Conservation (phyloP, 306 rosid species). For the Luffa aegyptiaca region DNA sequence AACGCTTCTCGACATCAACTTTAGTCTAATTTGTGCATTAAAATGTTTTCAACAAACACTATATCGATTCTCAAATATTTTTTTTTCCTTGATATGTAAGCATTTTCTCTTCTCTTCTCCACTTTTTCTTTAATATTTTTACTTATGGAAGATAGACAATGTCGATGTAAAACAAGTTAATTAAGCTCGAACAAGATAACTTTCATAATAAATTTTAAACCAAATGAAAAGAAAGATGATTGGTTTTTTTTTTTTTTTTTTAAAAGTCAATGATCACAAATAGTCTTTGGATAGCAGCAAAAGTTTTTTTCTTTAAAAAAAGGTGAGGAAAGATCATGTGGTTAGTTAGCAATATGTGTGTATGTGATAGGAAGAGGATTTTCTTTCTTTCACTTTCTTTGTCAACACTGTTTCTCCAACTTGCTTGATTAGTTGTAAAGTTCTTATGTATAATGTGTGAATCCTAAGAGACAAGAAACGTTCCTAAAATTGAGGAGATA, state of each 20-base stretch:
- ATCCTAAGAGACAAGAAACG: not conserved
- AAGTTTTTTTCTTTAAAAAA: not conserved
- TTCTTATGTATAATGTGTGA: not conserved
- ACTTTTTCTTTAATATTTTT: too few relatives aligned
- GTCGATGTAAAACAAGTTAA: too few relatives aligned
- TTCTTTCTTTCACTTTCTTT: not conserved
- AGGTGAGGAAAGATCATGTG: not conserved
- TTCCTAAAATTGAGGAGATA: not conserved
- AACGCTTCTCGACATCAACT: too few relatives aligned
- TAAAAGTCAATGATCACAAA: not conserved
- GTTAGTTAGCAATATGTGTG: not conserved
- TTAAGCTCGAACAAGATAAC: not conserved
- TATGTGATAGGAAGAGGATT: not conserved
- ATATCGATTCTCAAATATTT: too few relatives aligned
- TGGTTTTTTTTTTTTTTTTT: too few relatives aligned
- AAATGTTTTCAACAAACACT: too few relatives aligned
- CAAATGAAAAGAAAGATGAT: too few relatives aligned
- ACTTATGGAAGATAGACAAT: too few relatives aligned
- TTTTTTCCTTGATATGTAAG: too few relatives aligned
- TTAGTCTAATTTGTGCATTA: too few relatives aligned
- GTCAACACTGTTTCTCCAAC: not conserved
- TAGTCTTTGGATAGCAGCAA: not conserved
- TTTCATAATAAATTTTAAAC: too few relatives aligned
- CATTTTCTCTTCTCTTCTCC: too few relatives aligned
- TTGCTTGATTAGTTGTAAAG: constrained; percentile 6